Evolutionary conservation across 2,329 filamentous ascomycete genomes (phyloP).

Genomic region (Trichoderma atroviride): DNA sequence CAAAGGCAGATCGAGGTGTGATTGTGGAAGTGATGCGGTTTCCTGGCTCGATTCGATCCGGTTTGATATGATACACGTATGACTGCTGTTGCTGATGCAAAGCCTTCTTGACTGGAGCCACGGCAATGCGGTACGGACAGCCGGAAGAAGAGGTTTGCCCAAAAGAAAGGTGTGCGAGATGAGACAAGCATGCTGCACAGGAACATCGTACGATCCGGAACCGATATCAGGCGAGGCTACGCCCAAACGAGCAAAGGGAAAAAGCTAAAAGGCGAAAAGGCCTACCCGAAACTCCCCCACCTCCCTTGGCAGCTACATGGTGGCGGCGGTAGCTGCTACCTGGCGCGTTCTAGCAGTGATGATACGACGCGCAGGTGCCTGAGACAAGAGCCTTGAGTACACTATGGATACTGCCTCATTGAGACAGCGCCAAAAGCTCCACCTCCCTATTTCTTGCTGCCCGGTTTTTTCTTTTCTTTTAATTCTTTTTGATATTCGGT

Average conservation of each 20-base stretch:
- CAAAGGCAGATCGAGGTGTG: background rate
- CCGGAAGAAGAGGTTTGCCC: slow-evolving; percentile 4
- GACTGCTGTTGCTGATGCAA: background rate
- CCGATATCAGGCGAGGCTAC: slow-evolving; percentile 37
- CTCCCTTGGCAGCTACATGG: background rate
- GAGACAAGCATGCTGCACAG: slow-evolving; percentile 26
- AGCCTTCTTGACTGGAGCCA: background rate
- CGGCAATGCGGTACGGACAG: slow-evolving; percentile 19
- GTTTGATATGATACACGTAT: background rate
- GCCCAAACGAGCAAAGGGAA: slow-evolving; percentile 31
- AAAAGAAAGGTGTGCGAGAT: slow-evolving; percentile 13
- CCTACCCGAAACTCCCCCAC: slow-evolving; percentile 15
- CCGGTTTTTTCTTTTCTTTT: background rate
- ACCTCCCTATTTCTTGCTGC: background rate
- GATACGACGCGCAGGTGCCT: background rate
- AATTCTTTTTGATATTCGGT: background rate
- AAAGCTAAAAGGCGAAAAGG: slow-evolving; percentile 18
- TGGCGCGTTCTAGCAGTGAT: background rate
- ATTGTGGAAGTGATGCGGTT: background rate
- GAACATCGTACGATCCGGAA: slow-evolving; percentile 40
- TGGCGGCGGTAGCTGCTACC: background rate
- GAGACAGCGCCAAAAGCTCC: background rate
- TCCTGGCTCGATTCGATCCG: background rate
- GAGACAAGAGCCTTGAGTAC: background rate
- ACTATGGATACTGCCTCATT: no score